A percentile compares a stretch with the other conserved stretches of the same genome.
phyloP scores from a whole-genome alignment of 139 green algal genomes.

The Chlorella sp. region DNA sequence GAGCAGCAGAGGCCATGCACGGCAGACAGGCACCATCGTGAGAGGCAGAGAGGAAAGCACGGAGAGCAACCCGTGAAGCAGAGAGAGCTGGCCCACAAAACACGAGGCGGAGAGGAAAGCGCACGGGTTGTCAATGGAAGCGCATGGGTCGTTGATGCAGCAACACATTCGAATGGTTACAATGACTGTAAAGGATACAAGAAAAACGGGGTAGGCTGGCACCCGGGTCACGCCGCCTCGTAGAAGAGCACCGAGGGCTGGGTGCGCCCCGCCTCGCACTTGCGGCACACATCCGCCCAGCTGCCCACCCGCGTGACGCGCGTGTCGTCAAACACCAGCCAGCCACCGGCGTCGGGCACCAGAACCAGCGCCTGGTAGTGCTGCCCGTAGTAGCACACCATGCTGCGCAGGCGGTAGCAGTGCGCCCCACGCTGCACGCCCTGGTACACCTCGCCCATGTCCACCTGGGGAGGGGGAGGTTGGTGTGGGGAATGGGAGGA shows the following conservation, averaged over 20 bases:
- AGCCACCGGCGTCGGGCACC: constrained; percentile 53
- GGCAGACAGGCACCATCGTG: too few relatives aligned
- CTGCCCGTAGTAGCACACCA: constrained; percentile 90
- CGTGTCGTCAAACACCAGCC: constrained; percentile 74
- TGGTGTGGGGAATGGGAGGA: too few relatives aligned
- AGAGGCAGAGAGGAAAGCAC: too few relatives aligned
- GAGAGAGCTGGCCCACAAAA: too few relatives aligned
- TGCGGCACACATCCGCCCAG: constrained; percentile 69
- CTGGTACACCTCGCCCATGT: constrained; percentile 21
- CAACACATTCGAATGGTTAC: background rate
- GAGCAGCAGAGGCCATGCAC: too few relatives aligned
- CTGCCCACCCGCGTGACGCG: constrained; percentile 47
- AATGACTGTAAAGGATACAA: background rate
- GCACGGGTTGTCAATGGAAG: too few relatives aligned
- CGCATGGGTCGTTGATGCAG: too few relatives aligned
- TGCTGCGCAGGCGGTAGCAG: constrained; percentile 71
- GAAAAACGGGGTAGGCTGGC: background rate
- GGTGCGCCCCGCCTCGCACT: constrained; percentile 72
- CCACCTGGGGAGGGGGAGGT: background rate
- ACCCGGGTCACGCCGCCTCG: constrained; percentile 4
- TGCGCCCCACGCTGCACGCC: background rate
- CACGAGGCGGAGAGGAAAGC: too few relatives aligned
- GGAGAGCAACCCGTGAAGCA: too few relatives aligned
- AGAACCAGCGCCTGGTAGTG: constrained; percentile 89
- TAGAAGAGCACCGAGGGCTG: constrained; percentile 60